Base-by-base conservation (phyloP, 257 asterid genomes). In the Paulownia fortunei region DNA sequence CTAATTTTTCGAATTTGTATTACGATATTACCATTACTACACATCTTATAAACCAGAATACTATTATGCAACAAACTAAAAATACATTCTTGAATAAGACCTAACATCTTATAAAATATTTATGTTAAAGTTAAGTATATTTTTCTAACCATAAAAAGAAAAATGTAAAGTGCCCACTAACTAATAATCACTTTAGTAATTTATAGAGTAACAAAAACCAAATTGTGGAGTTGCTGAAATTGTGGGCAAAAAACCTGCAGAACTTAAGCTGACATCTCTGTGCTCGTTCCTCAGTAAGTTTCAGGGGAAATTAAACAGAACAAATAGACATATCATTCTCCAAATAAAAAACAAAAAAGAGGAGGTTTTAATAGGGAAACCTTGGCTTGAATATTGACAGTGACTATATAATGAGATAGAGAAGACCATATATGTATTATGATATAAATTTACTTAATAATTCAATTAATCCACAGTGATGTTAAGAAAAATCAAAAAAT, bases 221-320 rank as follows among this genome's bases (percentile, higher is more conserved):
- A 11, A 30, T 11, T 24, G 67, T 44, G 74, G 39, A 2, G 59
- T 27, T 42, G 83, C 76, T 73, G 56, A 67, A 80, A 66, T 55
- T 56, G 72, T 65, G 80, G 79, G 83, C 16, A 21, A 52, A 74
- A 52, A 74, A 69, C 77, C 63, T 69, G 74, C 84, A 74, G 30
- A 61, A 74, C 65, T 59, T 80, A 75, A 75, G 84, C 84, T 77
- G 84, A 80, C 84, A 80, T 55, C 8, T 54, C 52, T 10, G 23
- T 71, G 30, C 19, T 15, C 12, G 7, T 44, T 61, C n/a, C n/a
- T 37, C 54, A 6, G 72, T 64, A 34, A 64, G 5, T 62, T 34
- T 30, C 46, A 30, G 6, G 37, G 26, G 13, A 63, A 63, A 63
- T 16, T 34, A 63, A 39, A 24, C 39, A 59, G 12, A 62, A 27